Evolutionary conservation across 257 asterid species (phyloP).

Genomic region (Striga asiatica): DNA sequence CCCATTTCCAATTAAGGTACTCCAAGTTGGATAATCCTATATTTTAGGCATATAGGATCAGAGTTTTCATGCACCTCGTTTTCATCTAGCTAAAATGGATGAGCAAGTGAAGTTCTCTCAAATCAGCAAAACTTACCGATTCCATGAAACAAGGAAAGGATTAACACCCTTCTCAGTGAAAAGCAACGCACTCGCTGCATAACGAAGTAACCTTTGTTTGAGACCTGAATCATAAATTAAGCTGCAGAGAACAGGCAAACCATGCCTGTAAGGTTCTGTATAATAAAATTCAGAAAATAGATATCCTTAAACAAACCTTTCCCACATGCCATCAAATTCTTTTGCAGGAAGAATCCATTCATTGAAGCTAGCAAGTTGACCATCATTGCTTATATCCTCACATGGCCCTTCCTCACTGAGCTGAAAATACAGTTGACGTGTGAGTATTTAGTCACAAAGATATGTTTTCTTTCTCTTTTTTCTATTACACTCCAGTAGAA

Average conservation of each 20-base stretch:
- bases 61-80: background rate
- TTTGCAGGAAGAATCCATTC: constrained; percentile 99
- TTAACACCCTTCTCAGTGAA: constrained; percentile 96
- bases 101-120: background rate
- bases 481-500: no score
- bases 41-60: constrained; percentile 1
- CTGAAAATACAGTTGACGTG: constrained; percentile 46
- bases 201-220: constrained; percentile 82
- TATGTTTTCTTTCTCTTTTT: constrained; percentile 13
- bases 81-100: background rate
- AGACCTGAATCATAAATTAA: constrained; percentile 90
- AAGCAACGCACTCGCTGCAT: constrained; percentile 96
- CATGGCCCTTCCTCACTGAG: constrained; percentile 98
- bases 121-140: constrained; percentile 45
- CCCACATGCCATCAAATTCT: constrained; percentile 99
- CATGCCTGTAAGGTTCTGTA: constrained; percentile 13
- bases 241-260: constrained; percentile 45
- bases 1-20: background rate
- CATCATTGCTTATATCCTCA: constrained; percentile 75
- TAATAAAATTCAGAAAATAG: constrained; percentile 6
- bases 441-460: no score
- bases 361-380: constrained; percentile 80
- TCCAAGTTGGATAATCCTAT: background rate
- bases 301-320: constrained; percentile 47
- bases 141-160: constrained; percentile 93